Evolutionary conservation across 257 asterid species (phyloP).

Genomic region (Capsicum rhomboideum): DNA sequence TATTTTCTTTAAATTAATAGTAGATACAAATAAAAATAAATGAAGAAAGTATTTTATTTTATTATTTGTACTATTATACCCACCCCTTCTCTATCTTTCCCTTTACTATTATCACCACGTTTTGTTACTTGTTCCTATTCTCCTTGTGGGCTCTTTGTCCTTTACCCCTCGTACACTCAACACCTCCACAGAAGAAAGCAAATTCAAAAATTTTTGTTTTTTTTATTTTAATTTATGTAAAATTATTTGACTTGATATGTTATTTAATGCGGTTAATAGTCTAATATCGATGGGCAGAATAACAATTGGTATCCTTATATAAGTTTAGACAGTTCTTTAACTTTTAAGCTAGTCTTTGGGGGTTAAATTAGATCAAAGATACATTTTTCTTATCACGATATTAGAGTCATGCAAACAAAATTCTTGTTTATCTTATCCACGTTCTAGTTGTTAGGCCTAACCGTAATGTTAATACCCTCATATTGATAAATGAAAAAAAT

Average conservation of each 20-base stretch:
- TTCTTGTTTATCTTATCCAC: not conserved
- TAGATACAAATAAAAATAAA: too few relatives aligned
- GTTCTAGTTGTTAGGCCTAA: not conserved
- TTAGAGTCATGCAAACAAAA: rapidly evolving
- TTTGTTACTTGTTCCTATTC: not conserved
- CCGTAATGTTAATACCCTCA: not conserved
- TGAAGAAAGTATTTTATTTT: too few relatives aligned
- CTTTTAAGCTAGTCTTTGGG: rapidly evolving
- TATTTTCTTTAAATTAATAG: too few relatives aligned
- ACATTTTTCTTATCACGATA: too few relatives aligned
- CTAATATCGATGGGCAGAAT: too few relatives aligned
- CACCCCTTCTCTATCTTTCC: not conserved
- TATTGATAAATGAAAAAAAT: not conserved
- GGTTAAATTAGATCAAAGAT: not conserved
- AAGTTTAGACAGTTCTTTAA: not conserved
- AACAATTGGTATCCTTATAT: not conserved
- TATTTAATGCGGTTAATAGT: too few relatives aligned
- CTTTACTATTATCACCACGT: not conserved
- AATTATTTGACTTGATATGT: too few relatives aligned
- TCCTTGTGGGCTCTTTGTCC: not conserved
- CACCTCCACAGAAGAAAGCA: not conserved
- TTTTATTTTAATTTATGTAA: too few relatives aligned
- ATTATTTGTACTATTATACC: not conserved
- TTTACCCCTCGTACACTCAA: not conserved
- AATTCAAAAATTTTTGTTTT: not conserved